Base-by-base conservation (phyloP, 1,284 basidiomycete species). In the Leccinum pachyderme region DNA sequence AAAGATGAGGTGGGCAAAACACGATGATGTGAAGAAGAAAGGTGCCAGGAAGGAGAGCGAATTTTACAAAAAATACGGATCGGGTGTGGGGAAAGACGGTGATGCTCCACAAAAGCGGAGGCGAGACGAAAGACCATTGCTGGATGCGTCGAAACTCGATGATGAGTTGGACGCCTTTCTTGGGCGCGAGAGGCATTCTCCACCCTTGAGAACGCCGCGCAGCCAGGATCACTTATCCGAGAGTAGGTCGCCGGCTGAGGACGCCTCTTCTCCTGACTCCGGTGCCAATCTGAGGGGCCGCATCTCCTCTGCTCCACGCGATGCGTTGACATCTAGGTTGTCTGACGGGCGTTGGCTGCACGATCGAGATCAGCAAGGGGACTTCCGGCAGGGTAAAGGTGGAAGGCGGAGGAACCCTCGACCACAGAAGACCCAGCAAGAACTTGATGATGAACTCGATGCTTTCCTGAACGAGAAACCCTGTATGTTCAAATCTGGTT, bases 381-480 rank as follows among this genome's bases (percentile, higher is more conserved):
- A 61, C 49, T 56, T 55, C 27, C 48, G 57, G 37, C 49, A 62
- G 27, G 35, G 52, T 32, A 63, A 56, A 58, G 69, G 60, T 51
- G 67, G 66, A 63, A 65, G 65, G 59, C 63, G 71, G 54, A 59
- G 63, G 56, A 66, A 69, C 46, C 65, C 66, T 47, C 75, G 79
- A 44, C 80, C 81, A 9, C 76, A 62, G 44, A 81, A 82, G 67
- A 87, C 82, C 1, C 82, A 82, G 63, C 80, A 86, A 67, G 86
- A 91, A 61, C 73, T 91, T 37, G 88, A 91, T 61, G 87, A 85
- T 49, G 88, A 91, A 63, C 72, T 91, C 49, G 88, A 91, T 49
- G 86, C 85, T 13, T 91, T 91, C 69, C 68, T 89, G 59, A 79
- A 79, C n/a, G 73, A 76, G 55, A 71, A 71, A 54, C 63, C 67